phyloP scores from a whole-genome alignment of 768 basidiomycete species.

The Mycena rebaudengoi region DNA sequence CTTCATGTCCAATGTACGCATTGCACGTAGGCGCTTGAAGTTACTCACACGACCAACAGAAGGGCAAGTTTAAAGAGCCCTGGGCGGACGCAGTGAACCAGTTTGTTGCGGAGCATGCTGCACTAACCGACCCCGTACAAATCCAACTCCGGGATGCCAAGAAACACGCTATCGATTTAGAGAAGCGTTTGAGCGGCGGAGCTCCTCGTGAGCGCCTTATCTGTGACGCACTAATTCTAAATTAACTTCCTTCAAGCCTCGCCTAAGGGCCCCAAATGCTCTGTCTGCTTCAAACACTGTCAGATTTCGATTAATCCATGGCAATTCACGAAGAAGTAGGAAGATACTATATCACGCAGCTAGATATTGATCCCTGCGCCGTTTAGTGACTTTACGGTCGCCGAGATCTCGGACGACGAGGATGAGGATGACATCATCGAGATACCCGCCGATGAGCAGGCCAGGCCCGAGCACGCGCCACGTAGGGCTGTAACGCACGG shows the following conservation, averaged over 20 bases:
- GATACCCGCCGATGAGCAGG: neutral
- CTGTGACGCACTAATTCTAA: neutral
- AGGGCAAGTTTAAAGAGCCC: conserved; percentile 28
- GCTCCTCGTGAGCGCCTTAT: neutral
- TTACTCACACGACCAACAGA: conserved; percentile 28
- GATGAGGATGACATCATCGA: conserved; percentile 9
- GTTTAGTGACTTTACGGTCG: conserved; percentile 21
- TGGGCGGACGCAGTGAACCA: conserved; percentile 16
- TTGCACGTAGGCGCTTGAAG: neutral
- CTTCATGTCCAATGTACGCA: conserved; percentile 27
- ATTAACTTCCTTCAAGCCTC: neutral
- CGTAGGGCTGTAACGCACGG: conserved; percentile 10
- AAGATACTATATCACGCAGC: conserved; percentile 2
- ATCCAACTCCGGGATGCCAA: conserved; percentile 5
- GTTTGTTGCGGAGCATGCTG: conserved; percentile 5
- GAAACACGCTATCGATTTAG: conserved; percentile 5
- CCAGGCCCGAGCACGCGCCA: neutral
- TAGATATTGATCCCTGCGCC: neutral
- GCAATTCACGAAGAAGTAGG: conserved; percentile 23
- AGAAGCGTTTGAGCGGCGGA: conserved; percentile 4
- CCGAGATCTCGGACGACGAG: conserved; percentile 26
- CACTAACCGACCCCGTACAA: conserved; percentile 18
- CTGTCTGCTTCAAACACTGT: conserved; percentile 28
- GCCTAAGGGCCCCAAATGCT: conserved; percentile 29
- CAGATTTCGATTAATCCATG: conserved; percentile 29